Evolutionary conservation across 2,329 filamentous ascomycete genomes (phyloP), one percentile per base, ranked within the genome.

Genomic region (Pyrenochaeta sp.): DNA sequence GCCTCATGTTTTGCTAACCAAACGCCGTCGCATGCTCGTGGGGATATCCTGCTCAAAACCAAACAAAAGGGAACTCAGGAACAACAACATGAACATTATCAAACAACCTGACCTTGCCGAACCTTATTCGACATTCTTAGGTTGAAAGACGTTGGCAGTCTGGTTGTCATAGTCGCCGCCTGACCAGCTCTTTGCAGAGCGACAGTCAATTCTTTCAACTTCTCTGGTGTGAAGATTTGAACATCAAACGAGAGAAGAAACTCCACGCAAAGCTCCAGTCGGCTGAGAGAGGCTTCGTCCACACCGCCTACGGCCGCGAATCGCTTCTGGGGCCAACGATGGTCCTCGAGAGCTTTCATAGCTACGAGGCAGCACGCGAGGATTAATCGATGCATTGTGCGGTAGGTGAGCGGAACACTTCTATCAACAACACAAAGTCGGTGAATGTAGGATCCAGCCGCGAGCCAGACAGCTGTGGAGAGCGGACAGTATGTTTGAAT

Each of bases 281-380:
- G 81, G 27, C 88, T 88, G 37, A 99, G 79, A 72, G 97, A 91
- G 13, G 78, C 76, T 65, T 89, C 88, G 62, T 84, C 89, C 11
- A 97, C 90, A 13, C 93, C 93, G 28, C 94, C 93, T 1, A 97
- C 92, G 54, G 86, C 88, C 13, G 93, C 86, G 55, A 96, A 85
- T 41, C 90, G 87, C 47, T 81, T 81, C 73, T 96, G 93, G 7
- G 89, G 84, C 73, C 95, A 96, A 58, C 87, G 89, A 40, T 93
- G 80, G 69, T 97, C 93, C 71, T 99, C 93, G n/a, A 96, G 76
- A 0, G 90, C 89, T 74, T 97, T 99, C 82, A 92, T 94, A 10
- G 93, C 91, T 3, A 96, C 89, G 23, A 92, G 79, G 39, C 96
- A 78, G 6, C 88, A 89, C 0, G 90, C 92, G 11, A 99, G 81